phyloP scores from a whole-genome alignment of 2,329 filamentous ascomycete genomes.

The Capronia americana region DNA sequence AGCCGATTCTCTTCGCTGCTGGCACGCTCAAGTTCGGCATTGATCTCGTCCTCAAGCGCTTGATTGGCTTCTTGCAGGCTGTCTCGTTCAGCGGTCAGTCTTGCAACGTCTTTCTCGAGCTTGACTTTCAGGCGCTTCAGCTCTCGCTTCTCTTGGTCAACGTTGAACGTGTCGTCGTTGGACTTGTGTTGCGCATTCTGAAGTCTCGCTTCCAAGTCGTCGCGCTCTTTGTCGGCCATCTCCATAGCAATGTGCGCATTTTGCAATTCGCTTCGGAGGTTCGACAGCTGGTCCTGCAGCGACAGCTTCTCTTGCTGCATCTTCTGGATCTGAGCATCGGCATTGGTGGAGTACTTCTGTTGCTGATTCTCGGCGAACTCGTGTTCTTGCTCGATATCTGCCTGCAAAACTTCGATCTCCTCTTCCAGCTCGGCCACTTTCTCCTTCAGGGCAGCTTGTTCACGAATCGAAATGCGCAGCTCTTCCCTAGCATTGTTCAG shows the following conservation, averaged over 20 bases:
- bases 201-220: slow-evolving; percentile 69
- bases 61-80: slow-evolving; percentile 63
- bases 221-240: slow-evolving; percentile 68
- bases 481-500: slow-evolving; percentile 71
- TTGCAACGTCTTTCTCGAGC: slow-evolving; percentile 70
- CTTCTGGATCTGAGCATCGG: slow-evolving; percentile 63
- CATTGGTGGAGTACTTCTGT: slow-evolving; percentile 64
- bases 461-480: slow-evolving; percentile 70
- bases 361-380: slow-evolving; percentile 65
- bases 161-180: slow-evolving; percentile 62
- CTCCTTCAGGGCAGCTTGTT: slow-evolving; percentile 67
- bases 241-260: slow-evolving; percentile 63
- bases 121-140: slow-evolving; percentile 71
- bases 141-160: slow-evolving; percentile 73
- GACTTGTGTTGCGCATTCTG: slow-evolving; percentile 59
- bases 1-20: slow-evolving; percentile 69
- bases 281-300: slow-evolving; percentile 68
- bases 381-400: slow-evolving; percentile 68
- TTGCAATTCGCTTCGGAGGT: slow-evolving; percentile 66
- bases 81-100: slow-evolving; percentile 69
- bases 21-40: slow-evolving; percentile 70
- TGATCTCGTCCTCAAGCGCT: slow-evolving; percentile 67
- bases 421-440: slow-evolving; percentile 74
- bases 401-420: slow-evolving; percentile 76
- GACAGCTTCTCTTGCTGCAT: slow-evolving; percentile 66